A percentile compares a stretch with the other conserved stretches of the same genome.
phyloP scores from a whole-genome alignment of 1,139 yeast genomes.

The Oligophagozyma castellii region DNA sequence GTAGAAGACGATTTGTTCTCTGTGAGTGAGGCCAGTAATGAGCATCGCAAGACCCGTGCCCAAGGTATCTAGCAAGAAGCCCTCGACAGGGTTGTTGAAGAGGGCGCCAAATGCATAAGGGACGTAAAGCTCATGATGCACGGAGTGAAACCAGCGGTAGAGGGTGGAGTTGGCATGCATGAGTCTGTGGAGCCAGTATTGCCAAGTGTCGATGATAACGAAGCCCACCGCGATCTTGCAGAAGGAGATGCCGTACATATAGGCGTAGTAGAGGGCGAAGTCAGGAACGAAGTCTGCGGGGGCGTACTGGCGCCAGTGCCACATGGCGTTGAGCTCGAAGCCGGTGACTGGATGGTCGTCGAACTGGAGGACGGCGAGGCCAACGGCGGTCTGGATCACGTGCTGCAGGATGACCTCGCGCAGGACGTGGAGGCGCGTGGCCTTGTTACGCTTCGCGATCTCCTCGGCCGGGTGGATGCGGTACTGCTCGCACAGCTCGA shows the following conservation, averaged over 20 bases:
- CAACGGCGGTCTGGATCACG: conserved; percentile 62
- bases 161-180: conserved; percentile 76
- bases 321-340: conserved; percentile 51
- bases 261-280: conserved; percentile 32
- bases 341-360: conserved; percentile 65
- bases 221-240: conserved; percentile 50
- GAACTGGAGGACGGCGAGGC: conserved; percentile 36
- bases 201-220: conserved; percentile 83
- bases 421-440: conserved; percentile 51
- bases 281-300: conserved; percentile 32
- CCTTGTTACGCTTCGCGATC: conserved; percentile 61
- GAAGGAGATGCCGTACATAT: conserved; percentile 48
- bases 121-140: conserved; percentile 86
- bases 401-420: conserved; percentile 80
- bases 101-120: conserved; percentile 96
- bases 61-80: conserved; percentile 76
- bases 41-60: conserved; percentile 82
- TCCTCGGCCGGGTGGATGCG: conserved; percentile 90
- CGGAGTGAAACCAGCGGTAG: conserved; percentile 75
- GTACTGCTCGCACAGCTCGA: conserved; percentile 63
- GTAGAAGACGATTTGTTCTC: conserved; percentile 63
- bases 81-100: conserved; percentile 88
- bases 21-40: conserved; percentile 47
- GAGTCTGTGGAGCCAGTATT: conserved; percentile 70
- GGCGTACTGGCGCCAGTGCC: conserved; percentile 43